Evolutionary conservation across 2,329 filamentous ascomycete species (phyloP).

Genomic region (Colletotrichum sp.): DNA sequence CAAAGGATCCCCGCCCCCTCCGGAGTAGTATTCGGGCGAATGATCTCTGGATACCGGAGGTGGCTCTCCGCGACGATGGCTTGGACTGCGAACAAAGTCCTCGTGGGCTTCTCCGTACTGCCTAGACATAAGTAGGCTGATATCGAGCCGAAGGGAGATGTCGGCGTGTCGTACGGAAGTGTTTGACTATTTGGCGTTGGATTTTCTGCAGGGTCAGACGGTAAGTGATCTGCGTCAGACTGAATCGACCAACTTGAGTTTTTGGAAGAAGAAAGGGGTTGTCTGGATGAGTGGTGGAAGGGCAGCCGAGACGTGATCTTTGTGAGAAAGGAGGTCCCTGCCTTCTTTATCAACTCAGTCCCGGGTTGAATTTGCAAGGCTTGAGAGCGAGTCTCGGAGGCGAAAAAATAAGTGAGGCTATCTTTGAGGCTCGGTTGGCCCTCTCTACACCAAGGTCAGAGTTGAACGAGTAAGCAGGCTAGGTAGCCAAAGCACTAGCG

Average conservation of each 20-base stretch:
- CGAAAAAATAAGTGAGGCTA: neutral
- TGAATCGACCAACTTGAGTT: neutral
- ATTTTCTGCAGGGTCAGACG: neutral
- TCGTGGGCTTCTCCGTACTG: slow-evolving; percentile 36
- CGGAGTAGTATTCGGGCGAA: slow-evolving; percentile 37
- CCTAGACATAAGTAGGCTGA: slow-evolving; percentile 16
- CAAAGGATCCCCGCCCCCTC: slow-evolving; percentile 25
- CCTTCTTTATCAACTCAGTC: neutral
- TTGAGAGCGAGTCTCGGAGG: neutral
- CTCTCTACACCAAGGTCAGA: neutral
- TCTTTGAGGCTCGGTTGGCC: neutral
- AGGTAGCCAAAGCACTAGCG: neutral
- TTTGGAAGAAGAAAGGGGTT: neutral
- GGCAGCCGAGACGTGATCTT: neutral
- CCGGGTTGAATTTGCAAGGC: neutral
- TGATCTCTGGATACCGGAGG: slow-evolving; percentile 18
- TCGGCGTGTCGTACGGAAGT: neutral
- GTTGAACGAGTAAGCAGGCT: neutral
- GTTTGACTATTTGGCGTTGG: neutral
- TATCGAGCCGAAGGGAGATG: neutral
- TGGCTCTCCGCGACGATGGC: slow-evolving; percentile 27
- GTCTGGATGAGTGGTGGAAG: neutral
- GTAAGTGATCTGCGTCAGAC: neutral
- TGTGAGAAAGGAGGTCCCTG: neutral
- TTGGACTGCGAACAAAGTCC: slow-evolving; percentile 27